Conservation (phyloP, 2,329 filamentous ascomycete species). For the Phyllosticta ampelicida region DNA sequence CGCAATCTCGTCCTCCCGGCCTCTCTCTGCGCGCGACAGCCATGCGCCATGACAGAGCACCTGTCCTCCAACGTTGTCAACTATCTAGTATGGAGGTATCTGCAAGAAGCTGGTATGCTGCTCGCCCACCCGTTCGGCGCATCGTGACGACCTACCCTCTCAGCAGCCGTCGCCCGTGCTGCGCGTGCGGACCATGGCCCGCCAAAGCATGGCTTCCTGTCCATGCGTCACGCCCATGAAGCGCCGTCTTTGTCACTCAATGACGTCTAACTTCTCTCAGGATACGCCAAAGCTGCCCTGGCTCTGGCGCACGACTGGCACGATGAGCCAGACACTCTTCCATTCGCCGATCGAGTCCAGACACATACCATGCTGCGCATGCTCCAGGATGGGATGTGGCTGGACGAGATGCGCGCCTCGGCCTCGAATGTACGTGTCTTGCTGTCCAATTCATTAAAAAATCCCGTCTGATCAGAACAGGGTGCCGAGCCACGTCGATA, state of each 20-base stretch:
- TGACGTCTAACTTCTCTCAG: conserved; percentile 21
- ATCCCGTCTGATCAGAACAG: conserved; percentile 1
- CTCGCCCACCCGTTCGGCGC: neutral
- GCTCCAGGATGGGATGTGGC: conserved; percentile 51
- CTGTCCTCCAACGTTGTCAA: conserved; percentile 54
- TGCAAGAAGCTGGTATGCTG: conserved; percentile 26
- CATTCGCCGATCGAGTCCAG: conserved; percentile 50
- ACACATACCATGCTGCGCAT: conserved; percentile 49
- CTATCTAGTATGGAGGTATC: conserved; percentile 57
- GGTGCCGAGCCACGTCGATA: conserved; percentile 19
- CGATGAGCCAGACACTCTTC: conserved; percentile 48
- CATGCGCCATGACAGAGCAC: conserved; percentile 34
- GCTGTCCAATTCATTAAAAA: neutral
- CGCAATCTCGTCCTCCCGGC: conserved; percentile 1
- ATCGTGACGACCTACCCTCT: neutral
- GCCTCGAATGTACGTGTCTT: conserved; percentile 8
- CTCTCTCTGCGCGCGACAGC: conserved; percentile 12
- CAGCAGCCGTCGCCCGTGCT: neutral
- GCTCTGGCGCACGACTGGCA: conserved; percentile 53
- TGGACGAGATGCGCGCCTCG: conserved; percentile 32
- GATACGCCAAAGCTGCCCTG: conserved; percentile 48
- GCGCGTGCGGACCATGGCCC: neutral
- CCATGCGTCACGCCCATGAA: neutral
- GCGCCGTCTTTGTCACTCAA: neutral
- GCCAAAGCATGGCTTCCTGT: neutral